Conservation (phyloP, 2,329 filamentous ascomycete genomes). For the Aschersonia sp. region DNA sequence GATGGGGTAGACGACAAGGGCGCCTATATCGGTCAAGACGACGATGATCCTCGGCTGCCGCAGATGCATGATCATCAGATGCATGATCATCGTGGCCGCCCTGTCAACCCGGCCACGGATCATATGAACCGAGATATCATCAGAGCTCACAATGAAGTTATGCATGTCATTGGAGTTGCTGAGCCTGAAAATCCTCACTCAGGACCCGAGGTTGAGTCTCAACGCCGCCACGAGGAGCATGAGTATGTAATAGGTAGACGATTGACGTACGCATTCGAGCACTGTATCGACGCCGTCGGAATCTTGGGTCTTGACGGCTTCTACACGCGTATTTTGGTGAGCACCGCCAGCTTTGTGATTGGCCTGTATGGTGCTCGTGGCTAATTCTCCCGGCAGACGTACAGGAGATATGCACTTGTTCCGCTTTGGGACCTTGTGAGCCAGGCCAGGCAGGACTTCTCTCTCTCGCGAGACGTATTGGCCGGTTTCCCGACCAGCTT, state of each 20-base stretch:
- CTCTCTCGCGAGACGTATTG: slow-evolving; percentile 15
- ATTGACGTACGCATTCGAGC: slow-evolving; percentile 17
- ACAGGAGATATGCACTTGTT: slow-evolving; percentile 31
- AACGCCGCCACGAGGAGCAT: slow-evolving; percentile 28
- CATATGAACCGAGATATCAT: slow-evolving; percentile 42
- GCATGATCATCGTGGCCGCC: slow-evolving; percentile 41
- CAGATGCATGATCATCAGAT: slow-evolving; percentile 18
- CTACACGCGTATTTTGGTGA: slow-evolving; percentile 38
- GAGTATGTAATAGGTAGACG: slow-evolving; percentile 31
- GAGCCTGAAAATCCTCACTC: slow-evolving; percentile 35
- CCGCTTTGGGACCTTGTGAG: slow-evolving; percentile 31
- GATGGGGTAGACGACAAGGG: slow-evolving; percentile 24
- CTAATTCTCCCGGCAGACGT: slow-evolving; percentile 26
- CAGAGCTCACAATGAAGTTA: slow-evolving; percentile 47
- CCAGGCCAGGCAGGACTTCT: slow-evolving; percentile 13
- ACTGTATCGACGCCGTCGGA: slow-evolving; percentile 24
- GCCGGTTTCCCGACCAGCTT: slow-evolving; percentile 18
- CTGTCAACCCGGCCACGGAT: slow-evolving; percentile 39
- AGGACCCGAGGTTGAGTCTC: slow-evolving; percentile 23
- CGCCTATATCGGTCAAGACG: too few relatives aligned
- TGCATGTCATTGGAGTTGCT: slow-evolving; percentile 47
- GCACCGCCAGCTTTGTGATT: not conserved
- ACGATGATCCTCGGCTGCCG: too few relatives aligned
- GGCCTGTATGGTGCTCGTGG: not conserved
- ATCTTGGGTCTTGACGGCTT: slow-evolving; percentile 39